A percentile compares a stretch with the other conserved stretches of the same genome.
Conservation (phyloP, 495 filamentous ascomycete species). For the Penicillium angulare region DNA sequence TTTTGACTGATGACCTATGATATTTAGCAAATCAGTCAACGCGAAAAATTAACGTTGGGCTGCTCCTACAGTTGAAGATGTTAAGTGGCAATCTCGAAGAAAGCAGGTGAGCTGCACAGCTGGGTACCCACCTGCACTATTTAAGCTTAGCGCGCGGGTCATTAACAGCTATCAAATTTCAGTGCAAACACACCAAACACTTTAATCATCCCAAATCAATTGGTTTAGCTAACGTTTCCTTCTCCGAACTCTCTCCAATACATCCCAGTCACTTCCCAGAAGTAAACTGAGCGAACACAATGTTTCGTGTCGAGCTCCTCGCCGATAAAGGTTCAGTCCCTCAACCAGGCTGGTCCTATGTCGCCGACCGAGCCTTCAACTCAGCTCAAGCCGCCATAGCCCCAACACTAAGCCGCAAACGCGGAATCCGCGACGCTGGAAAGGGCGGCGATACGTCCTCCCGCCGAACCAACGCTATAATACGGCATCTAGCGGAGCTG, state of each 20-base stretch:
- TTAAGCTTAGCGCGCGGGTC: background rate
- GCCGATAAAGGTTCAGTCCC: slow-evolving; percentile 62
- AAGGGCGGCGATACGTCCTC: slow-evolving; percentile 62
- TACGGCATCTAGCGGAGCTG: slow-evolving; percentile 75
- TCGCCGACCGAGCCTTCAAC: slow-evolving; percentile 68
- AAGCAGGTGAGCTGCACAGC: too few relatives aligned
- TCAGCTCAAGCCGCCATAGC: slow-evolving; percentile 59
- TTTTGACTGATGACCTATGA: too few relatives aligned
- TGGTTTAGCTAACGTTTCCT: background rate
- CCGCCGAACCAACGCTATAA: slow-evolving; percentile 71
- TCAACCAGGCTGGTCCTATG: slow-evolving; percentile 86
- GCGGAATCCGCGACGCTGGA: slow-evolving; percentile 56
- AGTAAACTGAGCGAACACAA: slow-evolving; percentile 15
- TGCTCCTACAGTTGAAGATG: too few relatives aligned
- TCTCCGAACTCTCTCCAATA: background rate
- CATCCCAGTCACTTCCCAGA: background rate
- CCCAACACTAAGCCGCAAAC: slow-evolving; percentile 59
- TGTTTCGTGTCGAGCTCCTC: slow-evolving; percentile 73
- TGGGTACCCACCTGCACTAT: too few relatives aligned
- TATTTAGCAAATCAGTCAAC: too few relatives aligned
- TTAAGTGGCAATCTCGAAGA: too few relatives aligned
- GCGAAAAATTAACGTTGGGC: too few relatives aligned
- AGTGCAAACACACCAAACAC: slow-evolving; percentile 5
- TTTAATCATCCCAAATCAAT: slow-evolving; percentile 3
- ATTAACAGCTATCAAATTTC: too few relatives aligned